Conservation (phyloP, 495 filamentous ascomycete species). For the Tuber aestivum region DNA sequence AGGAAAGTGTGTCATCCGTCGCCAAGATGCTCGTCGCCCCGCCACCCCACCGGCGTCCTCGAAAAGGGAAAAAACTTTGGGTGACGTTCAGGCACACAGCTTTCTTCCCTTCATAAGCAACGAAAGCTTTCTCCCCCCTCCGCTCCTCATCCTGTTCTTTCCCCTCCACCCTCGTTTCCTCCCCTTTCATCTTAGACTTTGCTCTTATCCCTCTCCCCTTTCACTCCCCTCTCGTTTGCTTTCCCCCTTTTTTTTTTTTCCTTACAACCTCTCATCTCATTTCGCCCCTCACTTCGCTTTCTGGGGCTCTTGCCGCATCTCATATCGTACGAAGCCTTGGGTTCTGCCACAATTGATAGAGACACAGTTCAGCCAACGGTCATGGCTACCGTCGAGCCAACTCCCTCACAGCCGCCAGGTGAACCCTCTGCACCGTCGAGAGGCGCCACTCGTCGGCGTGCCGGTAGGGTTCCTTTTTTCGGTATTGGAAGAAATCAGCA, state of each 20-base stretch:
- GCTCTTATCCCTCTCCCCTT: not conserved
- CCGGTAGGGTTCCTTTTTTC: slow-evolving; percentile 24
- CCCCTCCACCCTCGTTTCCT: not conserved
- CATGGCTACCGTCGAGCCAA: slow-evolving; percentile 29
- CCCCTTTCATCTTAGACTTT: not conserved
- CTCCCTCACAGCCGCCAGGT: slow-evolving; percentile 9
- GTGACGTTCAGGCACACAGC: not conserved
- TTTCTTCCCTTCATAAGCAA: not conserved
- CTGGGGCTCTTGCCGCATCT: not conserved
- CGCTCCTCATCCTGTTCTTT: not conserved
- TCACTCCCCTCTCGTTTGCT: not conserved
- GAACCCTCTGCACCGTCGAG: slow-evolving; percentile 7
- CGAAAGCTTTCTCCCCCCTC: not conserved
- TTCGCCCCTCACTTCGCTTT: not conserved
- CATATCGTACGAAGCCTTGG: slow-evolving; percentile 5
- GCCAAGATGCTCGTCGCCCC: not conserved
- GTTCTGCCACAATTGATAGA: slow-evolving; percentile 9
- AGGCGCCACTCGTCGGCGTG: slow-evolving; percentile 11
- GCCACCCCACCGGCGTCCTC: not conserved
- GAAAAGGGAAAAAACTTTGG: not conserved
- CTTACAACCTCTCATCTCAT: not conserved
- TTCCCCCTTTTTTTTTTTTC: no score
- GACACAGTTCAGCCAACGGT: not conserved
- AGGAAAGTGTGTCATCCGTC: not conserved
- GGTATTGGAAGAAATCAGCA: slow-evolving; percentile 23